phyloP scores from a whole-genome alignment of 2,329 filamentous ascomycete species.

The Diaporthe destruens region DNA sequence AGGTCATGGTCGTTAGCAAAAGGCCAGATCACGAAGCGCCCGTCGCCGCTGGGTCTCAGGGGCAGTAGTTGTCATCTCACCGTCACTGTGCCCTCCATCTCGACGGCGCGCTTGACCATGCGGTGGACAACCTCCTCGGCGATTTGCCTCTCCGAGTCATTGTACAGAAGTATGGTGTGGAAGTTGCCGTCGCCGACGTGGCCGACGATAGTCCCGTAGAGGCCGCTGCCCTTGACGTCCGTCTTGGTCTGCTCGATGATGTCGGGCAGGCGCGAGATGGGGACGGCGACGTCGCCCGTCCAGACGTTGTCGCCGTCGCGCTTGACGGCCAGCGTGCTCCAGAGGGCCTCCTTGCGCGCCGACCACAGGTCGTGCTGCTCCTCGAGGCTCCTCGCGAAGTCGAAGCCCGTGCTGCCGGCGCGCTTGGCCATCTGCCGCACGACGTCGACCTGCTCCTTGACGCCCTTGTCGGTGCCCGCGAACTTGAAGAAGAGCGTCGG shows the following conservation, averaged over 20 bases:
- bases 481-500: slow-evolving; percentile 91
- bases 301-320: slow-evolving; percentile 67
- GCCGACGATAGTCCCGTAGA: slow-evolving; percentile 70
- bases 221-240: slow-evolving; percentile 57
- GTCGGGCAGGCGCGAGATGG: slow-evolving; percentile 69
- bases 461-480: slow-evolving; percentile 74
- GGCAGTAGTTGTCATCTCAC: slow-evolving; percentile 51
- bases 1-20: slow-evolving; percentile 30
- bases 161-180: slow-evolving; percentile 73
- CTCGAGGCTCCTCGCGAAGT: slow-evolving; percentile 77
- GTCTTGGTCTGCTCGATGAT: slow-evolving; percentile 56
- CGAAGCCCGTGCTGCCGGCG: slow-evolving; percentile 76
- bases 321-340: slow-evolving; percentile 70
- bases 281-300: slow-evolving; percentile 78
- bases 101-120: slow-evolving; percentile 88
- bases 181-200: slow-evolving; percentile 86
- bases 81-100: slow-evolving; percentile 87
- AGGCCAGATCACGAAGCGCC: neutral
- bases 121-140: slow-evolving; percentile 81
- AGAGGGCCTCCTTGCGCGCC: slow-evolving; percentile 58
- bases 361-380: slow-evolving; percentile 80
- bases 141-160: slow-evolving; percentile 73
- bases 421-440: slow-evolving; percentile 73
- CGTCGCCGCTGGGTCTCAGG: neutral
- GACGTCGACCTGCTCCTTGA: slow-evolving; percentile 82